Base-by-base conservation (phyloP, 345 rosid genomes). In the Salix brachista region DNA sequence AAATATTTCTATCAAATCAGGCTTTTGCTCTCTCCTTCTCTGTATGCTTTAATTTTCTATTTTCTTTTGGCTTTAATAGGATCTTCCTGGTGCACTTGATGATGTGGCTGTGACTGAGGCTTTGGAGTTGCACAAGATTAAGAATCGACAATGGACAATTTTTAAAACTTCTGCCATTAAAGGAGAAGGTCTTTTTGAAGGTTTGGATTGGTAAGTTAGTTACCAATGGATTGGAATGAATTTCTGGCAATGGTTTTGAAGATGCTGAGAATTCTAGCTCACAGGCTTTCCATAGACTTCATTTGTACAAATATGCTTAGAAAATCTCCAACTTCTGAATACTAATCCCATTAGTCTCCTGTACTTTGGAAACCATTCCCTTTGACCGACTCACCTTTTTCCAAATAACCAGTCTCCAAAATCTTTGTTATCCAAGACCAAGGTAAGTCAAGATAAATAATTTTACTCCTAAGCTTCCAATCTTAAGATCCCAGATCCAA, bases 41-140 rank as follows among this genome's bases (percentile, higher is more conserved):
- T 25, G 14, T n/a, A 0, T 58, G 12, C 10, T n/a, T n/a, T 58
- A 9, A 58, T 26, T n/a, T 60, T 30, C 23, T 14, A 2, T 30
- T 30, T 16, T 67, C 42, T 1, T 36, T 71, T 52, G 50, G 36
- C 65, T 9, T 8, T 3, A 3, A 21, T 36, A 80, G 79, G 77
- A 60, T 71, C 73, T 67, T 21, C 83, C 78, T 61, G 79, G 75
- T 61, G 84, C 78, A 19, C 83, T 74, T 3, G 83, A 75, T 42
- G 83, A 80, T 42, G 83, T 69, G 42, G 74, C 75, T 17, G 58
- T 74, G 60, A 71, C 83, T n/a, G 83, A 83, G 72, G 82, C 80
- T 28, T 58, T 83, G 41, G 80, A 76, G 75, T 73, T 79, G 78
- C 82, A 79, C 77, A 73, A 65, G 69, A 71, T 78, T 7, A 82